Conservation (phyloP, 768 basidiomycete species). For the Mycena haematopus region DNA sequence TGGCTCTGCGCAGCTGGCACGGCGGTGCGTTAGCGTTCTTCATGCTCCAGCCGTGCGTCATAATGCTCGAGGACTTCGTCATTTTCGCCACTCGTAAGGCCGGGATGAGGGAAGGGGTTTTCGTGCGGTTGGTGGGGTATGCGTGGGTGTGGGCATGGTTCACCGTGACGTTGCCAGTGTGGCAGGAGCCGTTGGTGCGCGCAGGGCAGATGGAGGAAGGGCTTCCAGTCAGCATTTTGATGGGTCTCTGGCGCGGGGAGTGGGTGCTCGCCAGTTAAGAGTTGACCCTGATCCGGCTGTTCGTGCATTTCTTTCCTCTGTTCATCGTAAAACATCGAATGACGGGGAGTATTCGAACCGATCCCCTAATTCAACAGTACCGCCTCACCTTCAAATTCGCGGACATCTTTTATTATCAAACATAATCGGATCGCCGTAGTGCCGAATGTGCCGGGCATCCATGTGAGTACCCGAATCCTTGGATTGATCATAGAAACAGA, state of each 20-base stretch:
- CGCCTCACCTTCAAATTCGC: too few species aligned
- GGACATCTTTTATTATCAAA: too few species aligned
- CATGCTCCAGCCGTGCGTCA: constrained; percentile 16
- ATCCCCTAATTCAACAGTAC: too few species aligned
- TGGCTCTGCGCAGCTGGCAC: constrained; percentile 23
- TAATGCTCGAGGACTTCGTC: constrained; percentile 20
- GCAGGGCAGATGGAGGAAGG: not conserved
- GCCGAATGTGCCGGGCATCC: too few species aligned
- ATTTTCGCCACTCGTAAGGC: not conserved
- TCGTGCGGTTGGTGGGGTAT: not conserved
- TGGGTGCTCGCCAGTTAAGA: not conserved
- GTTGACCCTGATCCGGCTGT: too few species aligned
- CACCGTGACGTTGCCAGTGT: not conserved
- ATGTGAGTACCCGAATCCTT: too few species aligned
- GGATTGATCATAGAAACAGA: too few species aligned
- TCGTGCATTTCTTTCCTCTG: too few species aligned
- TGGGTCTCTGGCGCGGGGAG: not conserved
- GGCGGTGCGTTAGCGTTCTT: constrained; percentile 20
- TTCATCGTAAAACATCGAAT: too few species aligned
- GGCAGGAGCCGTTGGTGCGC: not conserved
- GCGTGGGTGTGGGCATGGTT: not conserved
- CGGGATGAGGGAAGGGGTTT: too few species aligned
- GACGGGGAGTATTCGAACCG: too few species aligned
- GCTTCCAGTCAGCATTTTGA: not conserved
- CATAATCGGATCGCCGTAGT: too few species aligned